phyloP scores from a whole-genome alignment of 225 moss, liverwort and hornwort species.

The Climacium dendroides region DNA sequence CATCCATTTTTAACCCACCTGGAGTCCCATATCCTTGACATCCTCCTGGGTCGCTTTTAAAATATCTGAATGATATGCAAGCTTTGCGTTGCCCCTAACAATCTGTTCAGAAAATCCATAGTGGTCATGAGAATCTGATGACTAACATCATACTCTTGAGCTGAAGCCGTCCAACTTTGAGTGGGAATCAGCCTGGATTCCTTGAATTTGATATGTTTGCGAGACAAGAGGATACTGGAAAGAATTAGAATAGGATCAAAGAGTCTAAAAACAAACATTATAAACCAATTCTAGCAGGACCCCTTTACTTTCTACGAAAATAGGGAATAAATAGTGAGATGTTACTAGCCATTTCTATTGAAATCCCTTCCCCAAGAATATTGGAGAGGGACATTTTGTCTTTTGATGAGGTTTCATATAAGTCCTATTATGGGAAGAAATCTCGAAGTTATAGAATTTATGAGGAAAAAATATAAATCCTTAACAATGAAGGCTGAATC shows the following conservation, averaged over 20 bases:
- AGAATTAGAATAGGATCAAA: not conserved
- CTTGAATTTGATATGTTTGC: not conserved
- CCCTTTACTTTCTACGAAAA: not conserved
- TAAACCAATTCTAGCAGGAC: not conserved
- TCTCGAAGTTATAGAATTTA: not conserved
- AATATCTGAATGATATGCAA: conserved; percentile 70
- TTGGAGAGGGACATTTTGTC: not conserved
- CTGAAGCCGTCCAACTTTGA: not conserved
- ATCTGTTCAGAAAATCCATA: conserved; percentile 26
- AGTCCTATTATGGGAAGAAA: not conserved
- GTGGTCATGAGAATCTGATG: too few species aligned
- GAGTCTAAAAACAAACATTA: not conserved
- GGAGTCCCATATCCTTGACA: conserved; percentile 22
- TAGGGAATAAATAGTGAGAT: not conserved
- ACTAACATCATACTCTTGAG: not conserved
- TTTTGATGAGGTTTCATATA: not conserved
- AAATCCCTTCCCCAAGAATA: not conserved
- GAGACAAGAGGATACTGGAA: not conserved
- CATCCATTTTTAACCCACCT: conserved; percentile 19
- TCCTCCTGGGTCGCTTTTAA: conserved; percentile 33
- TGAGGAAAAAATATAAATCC: not conserved
- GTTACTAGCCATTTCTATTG: not conserved
- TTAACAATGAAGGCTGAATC: not conserved
- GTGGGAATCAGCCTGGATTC: not conserved
- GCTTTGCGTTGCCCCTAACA: conserved; percentile 46